Base-by-base conservation (phyloP, 2,329 filamentous ascomycete genomes). In the Sarocladium oryzae region DNA sequence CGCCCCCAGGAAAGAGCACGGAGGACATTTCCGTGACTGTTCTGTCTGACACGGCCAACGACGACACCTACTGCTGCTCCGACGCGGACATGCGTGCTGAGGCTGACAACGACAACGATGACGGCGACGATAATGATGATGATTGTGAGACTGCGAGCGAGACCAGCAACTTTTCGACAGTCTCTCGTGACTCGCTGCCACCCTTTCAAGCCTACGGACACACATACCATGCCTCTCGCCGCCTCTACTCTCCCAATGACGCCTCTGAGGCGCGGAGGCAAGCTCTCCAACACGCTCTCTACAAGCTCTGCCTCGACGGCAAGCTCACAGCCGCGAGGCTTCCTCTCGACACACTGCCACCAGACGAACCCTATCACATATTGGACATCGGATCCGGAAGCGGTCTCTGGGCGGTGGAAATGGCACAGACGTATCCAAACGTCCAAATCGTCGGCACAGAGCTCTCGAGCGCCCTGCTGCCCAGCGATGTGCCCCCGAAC, bases 401-500 rank as follows among this genome's bases (percentile, higher is more conserved):
- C 6, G 72, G 71, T 32, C 55, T 67, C 20, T 75, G 71, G 72
- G 68, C 69, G 35, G 61, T 70, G 43, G 70, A 72, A 36, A 69
- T 72, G 65, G 72, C 65, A 4, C 64, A 62, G 38, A 61, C 61
- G 5, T 69, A 71, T 51, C 70, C 72, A 2, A 61, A 66, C 23
- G 67, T 66, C 23, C 60, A 62, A 3, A 65, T 74, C 13, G 63
- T 69, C 24, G 70, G 70, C 26, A 62, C 72, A 37, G 72, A 74
- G 52, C 56, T 72, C 18, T 70, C 66, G 18, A 65, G 65, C 23
- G 68, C 69, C n/a, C 63, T 73, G 30, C 58, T 69, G 38, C 68
- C 66, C 15, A 67, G 61, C 8, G 61, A 65, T 23, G 74, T 83
- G 7, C 81, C 81, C 6, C 71, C 77, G 16, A 85, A 85, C 56